Conservation (phyloP, 2,329 filamentous ascomycete species). For the Aureobasidium sp. region DNA sequence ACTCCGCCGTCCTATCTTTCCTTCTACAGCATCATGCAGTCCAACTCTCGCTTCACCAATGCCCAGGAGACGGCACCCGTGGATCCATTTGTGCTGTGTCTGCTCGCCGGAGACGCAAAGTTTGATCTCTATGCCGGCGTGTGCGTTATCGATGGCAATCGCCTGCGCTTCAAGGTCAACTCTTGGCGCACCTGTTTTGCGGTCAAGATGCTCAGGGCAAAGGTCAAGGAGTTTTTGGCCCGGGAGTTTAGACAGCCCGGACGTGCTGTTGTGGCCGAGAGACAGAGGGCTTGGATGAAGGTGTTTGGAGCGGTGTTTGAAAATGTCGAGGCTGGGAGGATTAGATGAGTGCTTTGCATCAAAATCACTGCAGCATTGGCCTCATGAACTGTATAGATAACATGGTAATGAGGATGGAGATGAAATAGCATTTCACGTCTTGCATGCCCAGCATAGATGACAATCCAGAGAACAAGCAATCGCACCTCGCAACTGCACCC, state of each 20-base stretch:
- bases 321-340: conserved; percentile 3
- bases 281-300: conserved; percentile 38
- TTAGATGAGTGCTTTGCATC: background rate
- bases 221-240: conserved; percentile 68
- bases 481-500: background rate
- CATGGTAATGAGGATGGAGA: background rate
- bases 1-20: conserved; percentile 70
- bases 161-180: conserved; percentile 71
- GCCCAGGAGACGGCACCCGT: conserved; percentile 67
- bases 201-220: conserved; percentile 70
- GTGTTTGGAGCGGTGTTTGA: conserved; percentile 27
- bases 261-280: conserved; percentile 29
- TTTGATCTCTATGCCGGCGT: conserved; percentile 89
- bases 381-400: too few relatives aligned
- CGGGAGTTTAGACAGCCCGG: conserved; percentile 56
- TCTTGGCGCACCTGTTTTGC: conserved; percentile 90
- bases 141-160: conserved; percentile 78
- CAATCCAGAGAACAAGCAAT: background rate
- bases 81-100: conserved; percentile 71
- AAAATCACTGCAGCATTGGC: background rate
- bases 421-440: background rate
- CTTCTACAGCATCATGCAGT: conserved; percentile 97
- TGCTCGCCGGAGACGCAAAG: conserved; percentile 83
- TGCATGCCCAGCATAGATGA: background rate
- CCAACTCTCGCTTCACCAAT: conserved; percentile 73